Evolutionary conservation across 345 rosid genomes (phyloP).

Genomic region (Populus euphratica): DNA sequence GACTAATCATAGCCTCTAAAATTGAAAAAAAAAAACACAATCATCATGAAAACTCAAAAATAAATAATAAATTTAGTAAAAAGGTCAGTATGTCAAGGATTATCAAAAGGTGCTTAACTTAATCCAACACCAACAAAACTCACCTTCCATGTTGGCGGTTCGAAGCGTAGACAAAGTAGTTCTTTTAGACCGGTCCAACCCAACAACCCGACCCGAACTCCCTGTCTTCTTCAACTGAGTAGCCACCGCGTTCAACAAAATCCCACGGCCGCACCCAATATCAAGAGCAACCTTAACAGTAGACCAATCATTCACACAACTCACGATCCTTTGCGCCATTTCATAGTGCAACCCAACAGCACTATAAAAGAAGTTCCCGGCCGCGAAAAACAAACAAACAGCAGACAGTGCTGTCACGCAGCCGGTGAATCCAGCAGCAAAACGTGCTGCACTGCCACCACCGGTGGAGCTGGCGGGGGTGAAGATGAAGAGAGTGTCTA

Average conservation of each 20-base stretch:
- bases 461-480: conserved; percentile 6
- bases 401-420: conserved; percentile 69
- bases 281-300: conserved; percentile 82
- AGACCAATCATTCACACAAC: conserved; percentile 82
- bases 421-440: conserved; percentile 74
- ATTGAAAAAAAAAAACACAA: neutral
- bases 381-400: conserved; percentile 68
- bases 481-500: conserved; percentile 41
- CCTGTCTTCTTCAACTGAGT: conserved; percentile 91
- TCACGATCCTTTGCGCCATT: conserved; percentile 92
- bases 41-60: neutral
- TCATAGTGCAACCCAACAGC: conserved; percentile 66
- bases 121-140: neutral
- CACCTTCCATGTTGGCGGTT: conserved; percentile 86
- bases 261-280: conserved; percentile 92
- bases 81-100: neutral
- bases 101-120: neutral
- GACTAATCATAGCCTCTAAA: neutral
- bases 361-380: conserved; percentile 83
- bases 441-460: conserved; percentile 46
- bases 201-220: conserved; percentile 92
- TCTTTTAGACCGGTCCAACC: conserved; percentile 69
- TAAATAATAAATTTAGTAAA: neutral
- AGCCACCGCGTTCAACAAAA: conserved; percentile 83
- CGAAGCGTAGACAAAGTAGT: conserved; percentile 87